phyloP scores from a whole-genome alignment of 108 stramenopile genomes.

The Phaeodactylum tricornutum region DNA sequence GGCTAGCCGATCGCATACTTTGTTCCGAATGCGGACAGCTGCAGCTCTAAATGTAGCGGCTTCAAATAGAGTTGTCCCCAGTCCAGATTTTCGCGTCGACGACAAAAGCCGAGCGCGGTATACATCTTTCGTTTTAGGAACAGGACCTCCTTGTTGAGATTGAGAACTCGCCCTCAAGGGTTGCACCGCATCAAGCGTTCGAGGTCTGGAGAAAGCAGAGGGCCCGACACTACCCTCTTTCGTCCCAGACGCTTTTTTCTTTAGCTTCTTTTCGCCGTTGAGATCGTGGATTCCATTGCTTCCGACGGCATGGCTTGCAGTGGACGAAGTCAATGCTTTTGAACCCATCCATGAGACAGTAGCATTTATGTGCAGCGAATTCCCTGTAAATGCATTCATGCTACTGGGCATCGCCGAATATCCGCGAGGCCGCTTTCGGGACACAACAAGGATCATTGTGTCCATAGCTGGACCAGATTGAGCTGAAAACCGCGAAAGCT shows the following conservation, averaged over 20 bases:
- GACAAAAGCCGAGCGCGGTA: slow-evolving; percentile 15
- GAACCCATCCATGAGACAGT: background rate
- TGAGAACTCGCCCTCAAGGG: background rate
- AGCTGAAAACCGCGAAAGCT: background rate
- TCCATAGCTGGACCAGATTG: background rate
- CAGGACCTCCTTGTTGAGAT: too few relatives aligned
- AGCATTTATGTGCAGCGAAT: too few relatives aligned
- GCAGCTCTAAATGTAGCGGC: slow-evolving; percentile 21
- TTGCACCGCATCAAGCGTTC: background rate
- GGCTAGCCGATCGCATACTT: slow-evolving; percentile 17
- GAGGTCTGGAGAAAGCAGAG: background rate
- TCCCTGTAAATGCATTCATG: too few relatives aligned
- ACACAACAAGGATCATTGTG: slow-evolving; percentile 12
- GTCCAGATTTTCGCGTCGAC: slow-evolving; percentile 9
- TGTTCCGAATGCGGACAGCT: slow-evolving; percentile 13
- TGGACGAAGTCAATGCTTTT: background rate
- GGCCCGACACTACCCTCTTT: background rate
- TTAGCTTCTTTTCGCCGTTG: background rate
- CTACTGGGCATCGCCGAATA: background rate
- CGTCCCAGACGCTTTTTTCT: background rate
- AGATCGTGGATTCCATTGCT: background rate
- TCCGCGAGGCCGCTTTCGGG: slow-evolving; percentile 6
- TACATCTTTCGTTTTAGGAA: slow-evolving; percentile 13
- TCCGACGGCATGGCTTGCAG: background rate
- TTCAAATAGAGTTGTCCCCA: slow-evolving; percentile 18